Evolutionary conservation across 176 grass and related monocot genomes (phyloP).

Genomic region (Aechmea fasciata): DNA sequence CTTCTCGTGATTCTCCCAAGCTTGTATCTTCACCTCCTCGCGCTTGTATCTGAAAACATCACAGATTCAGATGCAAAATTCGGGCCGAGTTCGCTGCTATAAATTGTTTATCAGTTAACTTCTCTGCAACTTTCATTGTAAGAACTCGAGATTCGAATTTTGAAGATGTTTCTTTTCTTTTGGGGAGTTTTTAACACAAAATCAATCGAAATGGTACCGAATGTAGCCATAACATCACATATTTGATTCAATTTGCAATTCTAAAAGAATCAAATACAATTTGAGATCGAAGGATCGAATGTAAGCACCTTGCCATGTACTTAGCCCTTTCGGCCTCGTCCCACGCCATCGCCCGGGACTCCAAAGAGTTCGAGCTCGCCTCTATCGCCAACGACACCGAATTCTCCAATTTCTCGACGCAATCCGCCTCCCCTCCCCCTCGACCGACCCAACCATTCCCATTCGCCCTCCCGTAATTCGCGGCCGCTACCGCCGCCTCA

Average conservation of each 20-base stretch:
- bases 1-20: slow-evolving; percentile 96
- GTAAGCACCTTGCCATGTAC: slow-evolving; percentile 58
- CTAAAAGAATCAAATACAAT: not conserved
- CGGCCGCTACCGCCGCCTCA: not conserved
- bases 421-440: not conserved
- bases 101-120: too few species aligned
- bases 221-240: not conserved
- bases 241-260: not conserved
- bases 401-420: slow-evolving; percentile 10
- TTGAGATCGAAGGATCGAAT: not conserved
- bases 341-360: slow-evolving; percentile 66
- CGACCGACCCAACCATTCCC: slow-evolving; percentile 1
- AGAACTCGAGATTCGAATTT: too few species aligned
- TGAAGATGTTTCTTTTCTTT: too few species aligned
- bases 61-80: too few species aligned
- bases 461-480: not conserved
- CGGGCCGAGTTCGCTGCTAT: too few species aligned
- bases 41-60: slow-evolving; percentile 56
- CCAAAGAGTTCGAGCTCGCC: slow-evolving; percentile 29
- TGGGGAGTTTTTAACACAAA: not conserved
- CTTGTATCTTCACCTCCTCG: slow-evolving; percentile 85
- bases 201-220: not conserved
- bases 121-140: too few species aligned
- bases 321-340: slow-evolving; percentile 79
- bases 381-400: not conserved